These are phyloP conservation scores for Dictyophora rubrovolvata DNA, from an alignment of 768 basidiomycete genomes.

Conservation along the genomic window DNA sequence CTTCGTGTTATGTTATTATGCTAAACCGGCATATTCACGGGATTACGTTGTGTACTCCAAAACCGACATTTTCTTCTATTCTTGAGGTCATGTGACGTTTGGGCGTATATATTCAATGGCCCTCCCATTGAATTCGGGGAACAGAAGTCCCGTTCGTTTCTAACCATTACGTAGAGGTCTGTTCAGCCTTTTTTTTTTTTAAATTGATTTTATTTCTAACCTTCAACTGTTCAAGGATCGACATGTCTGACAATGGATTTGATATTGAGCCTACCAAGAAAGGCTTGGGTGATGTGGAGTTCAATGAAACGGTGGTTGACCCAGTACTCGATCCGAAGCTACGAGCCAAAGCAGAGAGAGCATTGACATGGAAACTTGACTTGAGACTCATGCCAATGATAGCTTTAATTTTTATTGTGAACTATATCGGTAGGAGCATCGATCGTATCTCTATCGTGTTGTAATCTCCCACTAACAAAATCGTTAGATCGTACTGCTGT, in stretches of 20 bases:
- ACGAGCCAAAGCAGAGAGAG: conserved; percentile 21
- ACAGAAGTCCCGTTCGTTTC: neutral
- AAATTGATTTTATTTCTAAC: neutral
- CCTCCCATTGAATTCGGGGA: neutral
- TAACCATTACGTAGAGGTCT: neutral
- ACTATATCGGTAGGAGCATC: conserved; percentile 36
- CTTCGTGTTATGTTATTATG: neutral
- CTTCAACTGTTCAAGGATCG: neutral
- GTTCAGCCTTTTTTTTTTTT: neutral
- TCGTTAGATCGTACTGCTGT: conserved; percentile 13
- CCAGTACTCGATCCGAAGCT: conserved; percentile 8
- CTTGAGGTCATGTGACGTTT: neutral
- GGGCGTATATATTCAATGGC: neutral
- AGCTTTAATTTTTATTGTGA: conserved; percentile 52
- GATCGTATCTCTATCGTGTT: neutral
- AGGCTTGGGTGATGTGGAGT: neutral
- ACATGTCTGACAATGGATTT: neutral
- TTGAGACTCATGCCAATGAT: conserved; percentile 45
- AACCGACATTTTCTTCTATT: neutral
- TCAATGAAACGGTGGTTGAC: neutral
- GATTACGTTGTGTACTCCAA: neutral
- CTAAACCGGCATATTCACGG: neutral
- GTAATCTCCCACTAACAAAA: neutral
- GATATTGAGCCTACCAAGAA: neutral
- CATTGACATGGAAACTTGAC: conserved; percentile 48